Conservation (phyloP, 495 filamentous ascomycete genomes). For the Penicillium herquei region DNA sequence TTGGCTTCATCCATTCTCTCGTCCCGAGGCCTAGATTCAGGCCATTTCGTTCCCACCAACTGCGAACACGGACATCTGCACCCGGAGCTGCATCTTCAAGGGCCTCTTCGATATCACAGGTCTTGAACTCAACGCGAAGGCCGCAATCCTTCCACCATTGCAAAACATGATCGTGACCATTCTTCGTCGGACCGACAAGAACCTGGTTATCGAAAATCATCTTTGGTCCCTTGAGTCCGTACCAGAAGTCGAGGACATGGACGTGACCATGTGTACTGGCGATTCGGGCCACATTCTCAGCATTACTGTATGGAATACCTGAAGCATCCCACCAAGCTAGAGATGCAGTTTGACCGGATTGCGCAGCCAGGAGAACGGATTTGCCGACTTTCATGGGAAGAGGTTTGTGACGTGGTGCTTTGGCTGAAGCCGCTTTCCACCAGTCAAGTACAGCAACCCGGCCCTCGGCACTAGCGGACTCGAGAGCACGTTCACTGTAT, state of each 20-base stretch:
- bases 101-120: slow-evolving; percentile 92
- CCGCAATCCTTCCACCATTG: slow-evolving; percentile 89
- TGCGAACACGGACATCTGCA: slow-evolving; percentile 63
- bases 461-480: slow-evolving; percentile 79
- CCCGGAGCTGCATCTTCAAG: slow-evolving; percentile 73
- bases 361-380: slow-evolving; percentile 74
- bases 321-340: slow-evolving; percentile 82
- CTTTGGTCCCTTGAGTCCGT: slow-evolving; percentile 72
- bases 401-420: slow-evolving; percentile 25
- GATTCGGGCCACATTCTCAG: slow-evolving; percentile 75
- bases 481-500: slow-evolving; percentile 82
- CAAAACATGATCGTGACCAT: slow-evolving; percentile 76
- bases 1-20: slow-evolving; percentile 91
- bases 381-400: slow-evolving; percentile 74
- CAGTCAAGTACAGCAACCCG: slow-evolving; percentile 83
- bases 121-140: slow-evolving; percentile 83
- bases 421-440: slow-evolving; percentile 69
- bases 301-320: slow-evolving; percentile 69
- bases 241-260: slow-evolving; percentile 79
- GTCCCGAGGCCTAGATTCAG: slow-evolving; percentile 82
- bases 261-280: slow-evolving; percentile 86
- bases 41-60: slow-evolving; percentile 91
- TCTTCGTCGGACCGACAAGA: slow-evolving; percentile 81
- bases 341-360: slow-evolving; percentile 67
- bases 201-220: slow-evolving; percentile 89